phyloP scores from a whole-genome alignment of 1,284 basidiomycete species.

The Malassezia sp. region DNA sequence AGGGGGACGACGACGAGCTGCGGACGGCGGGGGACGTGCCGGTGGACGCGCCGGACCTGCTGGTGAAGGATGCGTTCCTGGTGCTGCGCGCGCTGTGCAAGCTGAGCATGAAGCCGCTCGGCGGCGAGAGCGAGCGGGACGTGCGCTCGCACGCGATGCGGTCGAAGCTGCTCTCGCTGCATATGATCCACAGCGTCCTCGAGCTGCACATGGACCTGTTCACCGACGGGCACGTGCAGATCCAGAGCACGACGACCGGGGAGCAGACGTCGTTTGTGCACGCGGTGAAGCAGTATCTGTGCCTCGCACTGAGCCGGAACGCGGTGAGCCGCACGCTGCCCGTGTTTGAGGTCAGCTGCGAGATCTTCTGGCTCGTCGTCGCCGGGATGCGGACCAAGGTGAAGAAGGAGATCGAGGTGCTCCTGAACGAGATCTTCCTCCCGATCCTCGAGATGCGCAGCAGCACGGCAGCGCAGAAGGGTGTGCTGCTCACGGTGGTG shows the following conservation, averaged over 20 bases:
- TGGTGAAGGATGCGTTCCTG: conserved; percentile 46
- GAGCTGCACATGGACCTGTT: conserved; percentile 40
- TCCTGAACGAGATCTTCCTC: conserved; percentile 96
- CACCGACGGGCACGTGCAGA: conserved; percentile 37
- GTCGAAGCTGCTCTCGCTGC: conserved; percentile 42
- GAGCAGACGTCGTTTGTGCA: conserved; percentile 45
- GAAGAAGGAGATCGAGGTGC: conserved; percentile 99
- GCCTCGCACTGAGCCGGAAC: conserved; percentile 82
- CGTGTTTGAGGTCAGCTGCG: conserved; percentile 94
- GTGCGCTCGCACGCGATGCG: conserved; percentile 45
- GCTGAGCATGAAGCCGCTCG: conserved; percentile 44
- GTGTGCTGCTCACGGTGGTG: conserved; percentile 38
- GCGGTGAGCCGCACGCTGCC: conserved; percentile 89
- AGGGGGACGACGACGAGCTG: conserved; percentile 36
- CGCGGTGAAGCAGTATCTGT: conserved; percentile 53
- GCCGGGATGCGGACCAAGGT: conserved; percentile 87
- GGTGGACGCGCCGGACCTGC: conserved; percentile 39
- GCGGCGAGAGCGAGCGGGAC: conserved; percentile 43
- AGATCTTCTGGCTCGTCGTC: conserved; percentile 95
- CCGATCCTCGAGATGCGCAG: conserved; percentile 97
- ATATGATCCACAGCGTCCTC: conserved; percentile 41
- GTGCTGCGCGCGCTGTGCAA: conserved; percentile 45
- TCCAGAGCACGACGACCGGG: conserved; percentile 41
- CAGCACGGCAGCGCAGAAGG: conserved; percentile 67
- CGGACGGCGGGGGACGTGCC: conserved; percentile 18